Conservation (phyloP, 179 eudicot genomes). For the Heliamphora pulchella region DNA sequence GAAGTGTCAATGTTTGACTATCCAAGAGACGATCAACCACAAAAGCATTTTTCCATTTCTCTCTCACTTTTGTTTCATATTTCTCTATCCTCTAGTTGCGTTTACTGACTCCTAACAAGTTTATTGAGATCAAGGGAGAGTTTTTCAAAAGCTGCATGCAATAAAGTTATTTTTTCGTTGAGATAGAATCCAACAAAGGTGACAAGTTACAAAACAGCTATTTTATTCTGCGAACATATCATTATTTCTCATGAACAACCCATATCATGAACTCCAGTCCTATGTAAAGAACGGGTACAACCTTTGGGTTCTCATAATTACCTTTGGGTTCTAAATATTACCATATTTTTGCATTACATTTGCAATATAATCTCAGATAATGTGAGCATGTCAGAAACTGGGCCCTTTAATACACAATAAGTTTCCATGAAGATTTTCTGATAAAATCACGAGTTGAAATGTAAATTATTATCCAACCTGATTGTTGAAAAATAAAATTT, state of each 20-base stretch:
- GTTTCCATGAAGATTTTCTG: not conserved
- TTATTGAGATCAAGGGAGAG: not conserved
- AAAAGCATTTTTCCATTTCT: not conserved
- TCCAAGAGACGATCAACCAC: no score
- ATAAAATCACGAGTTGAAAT: not conserved
- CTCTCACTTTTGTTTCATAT: not conserved
- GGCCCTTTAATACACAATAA: no score
- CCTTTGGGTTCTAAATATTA: not conserved
- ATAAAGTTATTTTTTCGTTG: no score
- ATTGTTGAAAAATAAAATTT: no score
- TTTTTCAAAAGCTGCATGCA: not conserved
- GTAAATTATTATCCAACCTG: no score
- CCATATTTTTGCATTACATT: not conserved
- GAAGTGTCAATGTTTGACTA: no score
- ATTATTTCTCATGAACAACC: not conserved
- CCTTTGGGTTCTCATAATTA: not conserved
- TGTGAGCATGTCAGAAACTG: not conserved
- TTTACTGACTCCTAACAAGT: not conserved
- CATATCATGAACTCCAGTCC: not conserved
- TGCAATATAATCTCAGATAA: not conserved
- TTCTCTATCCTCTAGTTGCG: not conserved
- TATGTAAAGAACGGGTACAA: not conserved
- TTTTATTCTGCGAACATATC: no score
- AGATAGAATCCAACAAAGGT: no score
- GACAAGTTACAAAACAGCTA: no score